Evolutionary conservation across 345 rosid genomes (phyloP).

Genomic region (Hibiscus syriacus): DNA sequence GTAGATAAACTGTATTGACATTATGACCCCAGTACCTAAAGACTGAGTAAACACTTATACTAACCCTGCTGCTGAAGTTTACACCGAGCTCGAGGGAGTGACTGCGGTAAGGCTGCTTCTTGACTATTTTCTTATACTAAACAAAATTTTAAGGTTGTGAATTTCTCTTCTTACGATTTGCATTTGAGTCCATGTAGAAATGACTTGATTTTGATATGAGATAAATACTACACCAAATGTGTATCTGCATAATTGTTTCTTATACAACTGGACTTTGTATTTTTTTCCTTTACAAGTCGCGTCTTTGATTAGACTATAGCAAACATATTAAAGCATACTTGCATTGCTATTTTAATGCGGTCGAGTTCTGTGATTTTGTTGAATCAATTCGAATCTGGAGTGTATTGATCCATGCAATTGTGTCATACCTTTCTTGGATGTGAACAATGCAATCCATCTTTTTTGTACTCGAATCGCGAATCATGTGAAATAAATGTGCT

Average conservation of each 20-base stretch:
- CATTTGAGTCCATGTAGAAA: slow-evolving; percentile 22
- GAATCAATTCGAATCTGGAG: not conserved
- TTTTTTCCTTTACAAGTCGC: not conserved
- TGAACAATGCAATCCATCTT: not conserved
- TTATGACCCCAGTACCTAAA: slow-evolving; percentile 7
- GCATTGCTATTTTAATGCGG: not conserved
- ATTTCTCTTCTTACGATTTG: slow-evolving; percentile 9
- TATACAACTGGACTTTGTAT: not conserved
- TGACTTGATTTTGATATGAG: slow-evolving; percentile 22
- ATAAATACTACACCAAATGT: slow-evolving; percentile 17
- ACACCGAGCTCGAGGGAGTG: not conserved
- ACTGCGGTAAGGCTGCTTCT: slow-evolving; percentile 9
- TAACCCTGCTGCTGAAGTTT: slow-evolving; percentile 1
- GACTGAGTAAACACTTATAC: slow-evolving; percentile 3
- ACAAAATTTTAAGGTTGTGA: slow-evolving; percentile 8
- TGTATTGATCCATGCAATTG: not conserved
- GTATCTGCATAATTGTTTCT: slow-evolving; percentile 12
- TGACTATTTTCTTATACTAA: slow-evolving; percentile 6
- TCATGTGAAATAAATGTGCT: too few relatives aligned
- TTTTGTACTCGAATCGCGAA: too few relatives aligned
- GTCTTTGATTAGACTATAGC: slow-evolving; percentile 11
- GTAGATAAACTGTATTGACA: not conserved
- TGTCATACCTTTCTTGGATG: not conserved
- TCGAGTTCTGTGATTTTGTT: not conserved
- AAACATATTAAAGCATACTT: slow-evolving; percentile 4